Conservation (phyloP, 208 protist species). For the Baffinella frigidus region DNA sequence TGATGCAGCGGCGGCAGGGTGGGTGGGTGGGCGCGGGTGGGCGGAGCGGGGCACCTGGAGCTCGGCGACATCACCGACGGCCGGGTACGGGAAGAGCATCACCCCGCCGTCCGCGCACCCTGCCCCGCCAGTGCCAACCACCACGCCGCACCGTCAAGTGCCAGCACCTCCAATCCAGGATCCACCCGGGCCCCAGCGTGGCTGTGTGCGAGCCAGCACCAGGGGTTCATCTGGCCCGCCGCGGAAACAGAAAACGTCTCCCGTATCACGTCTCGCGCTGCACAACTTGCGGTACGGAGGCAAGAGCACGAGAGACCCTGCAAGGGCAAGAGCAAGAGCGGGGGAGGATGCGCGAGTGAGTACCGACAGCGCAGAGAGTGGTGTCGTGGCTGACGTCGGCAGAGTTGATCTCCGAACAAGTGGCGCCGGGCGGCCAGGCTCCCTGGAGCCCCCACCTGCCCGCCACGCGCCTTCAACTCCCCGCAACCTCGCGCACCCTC, state of each 20-base stretch:
- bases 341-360: neutral
- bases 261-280: no score
- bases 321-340: neutral
- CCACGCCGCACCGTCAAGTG: neutral
- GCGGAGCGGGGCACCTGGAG: neutral
- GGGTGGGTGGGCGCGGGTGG: no score
- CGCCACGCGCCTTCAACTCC: no score
- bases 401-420: neutral
- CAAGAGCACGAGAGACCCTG: no score
- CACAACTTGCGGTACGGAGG: no score
- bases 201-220: no score
- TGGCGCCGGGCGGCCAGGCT: neutral
- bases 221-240: no score
- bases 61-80: neutral
- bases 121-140: neutral
- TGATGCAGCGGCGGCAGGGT: no score
- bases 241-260: no score
- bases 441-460: neutral
- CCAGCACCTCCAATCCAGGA: no score
- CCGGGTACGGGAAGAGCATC: neutral
- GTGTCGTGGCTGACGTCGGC: neutral
- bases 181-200: no score
- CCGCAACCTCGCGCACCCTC: no score
- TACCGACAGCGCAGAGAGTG: neutral
- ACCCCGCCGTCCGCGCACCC: neutral